phyloP scores from a whole-genome alignment of 345 rosid species.

The Citrus inodora region DNA sequence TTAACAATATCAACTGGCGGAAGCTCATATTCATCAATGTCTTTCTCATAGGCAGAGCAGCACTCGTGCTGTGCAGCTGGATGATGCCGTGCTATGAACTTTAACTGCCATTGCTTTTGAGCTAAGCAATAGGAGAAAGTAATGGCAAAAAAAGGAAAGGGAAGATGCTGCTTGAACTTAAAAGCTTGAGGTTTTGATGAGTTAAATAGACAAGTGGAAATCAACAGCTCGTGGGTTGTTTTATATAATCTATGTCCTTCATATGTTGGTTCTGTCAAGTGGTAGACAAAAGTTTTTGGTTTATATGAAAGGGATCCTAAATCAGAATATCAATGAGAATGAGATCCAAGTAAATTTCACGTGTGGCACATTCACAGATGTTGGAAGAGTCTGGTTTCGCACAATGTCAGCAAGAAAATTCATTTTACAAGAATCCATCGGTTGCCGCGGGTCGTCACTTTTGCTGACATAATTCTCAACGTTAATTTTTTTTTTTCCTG shows the following conservation, averaged over 20 bases:
- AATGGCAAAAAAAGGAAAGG: background rate
- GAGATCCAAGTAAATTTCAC: too few species aligned
- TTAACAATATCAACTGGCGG: constrained; percentile 11
- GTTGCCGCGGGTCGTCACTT: too few species aligned
- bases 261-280: background rate
- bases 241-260: background rate
- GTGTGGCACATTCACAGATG: too few species aligned
- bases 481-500: too few species aligned
- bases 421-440: too few species aligned
- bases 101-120: constrained; percentile 17
- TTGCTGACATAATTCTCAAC: too few species aligned
- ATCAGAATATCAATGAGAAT: too few species aligned
- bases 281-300: too few species aligned
- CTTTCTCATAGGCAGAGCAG: constrained; percentile 29
- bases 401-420: too few species aligned
- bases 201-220: too few species aligned
- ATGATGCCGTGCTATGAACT: constrained; percentile 19
- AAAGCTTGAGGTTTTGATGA: background rate
- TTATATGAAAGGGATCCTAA: too few species aligned
- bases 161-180: background rate
- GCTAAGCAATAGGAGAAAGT: background rate
- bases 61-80: constrained; percentile 18
- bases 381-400: too few species aligned
- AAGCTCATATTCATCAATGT: constrained; percentile 15
- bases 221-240: background rate